Evolutionary conservation across 495 filamentous ascomycete species (phyloP).

Genomic region (Aspergillus biplanus): DNA sequence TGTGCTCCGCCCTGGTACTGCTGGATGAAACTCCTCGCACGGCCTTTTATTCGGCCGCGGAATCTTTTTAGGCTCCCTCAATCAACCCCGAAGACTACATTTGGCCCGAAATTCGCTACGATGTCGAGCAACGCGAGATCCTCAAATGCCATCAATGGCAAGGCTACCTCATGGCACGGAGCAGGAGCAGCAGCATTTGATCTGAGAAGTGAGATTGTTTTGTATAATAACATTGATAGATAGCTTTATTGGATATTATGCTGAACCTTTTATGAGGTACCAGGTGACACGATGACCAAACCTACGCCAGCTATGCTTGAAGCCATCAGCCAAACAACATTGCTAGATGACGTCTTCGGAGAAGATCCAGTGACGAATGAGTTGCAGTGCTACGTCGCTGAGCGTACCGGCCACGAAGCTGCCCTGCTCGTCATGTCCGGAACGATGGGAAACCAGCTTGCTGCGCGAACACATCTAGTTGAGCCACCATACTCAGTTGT

Average conservation of each 20-base stretch:
- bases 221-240: background rate
- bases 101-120: conserved; percentile 15
- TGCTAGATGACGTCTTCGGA: conserved; percentile 82
- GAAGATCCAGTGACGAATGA: conserved; percentile 79
- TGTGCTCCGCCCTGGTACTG: background rate
- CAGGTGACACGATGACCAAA: conserved; percentile 80
- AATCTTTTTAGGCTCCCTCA: conserved; percentile 4
- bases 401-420: conserved; percentile 71
- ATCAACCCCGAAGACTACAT: conserved; percentile 8
- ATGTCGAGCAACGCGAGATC: conserved; percentile 35
- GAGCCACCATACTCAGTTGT: conserved; percentile 56
- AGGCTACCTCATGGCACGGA: conserved; percentile 55
- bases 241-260: background rate
- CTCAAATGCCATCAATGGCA: conserved; percentile 26
- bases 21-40: conserved; percentile 21
- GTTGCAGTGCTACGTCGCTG: conserved; percentile 71
- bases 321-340: conserved; percentile 58
- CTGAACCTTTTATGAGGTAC: conserved; percentile 4
- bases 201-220: conserved; percentile 46
- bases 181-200: conserved; percentile 69
- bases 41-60: conserved; percentile 23
- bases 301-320: conserved; percentile 81
- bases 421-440: conserved; percentile 78
- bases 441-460: conserved; percentile 75
- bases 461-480: conserved; percentile 49